Base-by-base conservation (phyloP, 768 basidiomycete species). In the Auriculariales sp. region DNA sequence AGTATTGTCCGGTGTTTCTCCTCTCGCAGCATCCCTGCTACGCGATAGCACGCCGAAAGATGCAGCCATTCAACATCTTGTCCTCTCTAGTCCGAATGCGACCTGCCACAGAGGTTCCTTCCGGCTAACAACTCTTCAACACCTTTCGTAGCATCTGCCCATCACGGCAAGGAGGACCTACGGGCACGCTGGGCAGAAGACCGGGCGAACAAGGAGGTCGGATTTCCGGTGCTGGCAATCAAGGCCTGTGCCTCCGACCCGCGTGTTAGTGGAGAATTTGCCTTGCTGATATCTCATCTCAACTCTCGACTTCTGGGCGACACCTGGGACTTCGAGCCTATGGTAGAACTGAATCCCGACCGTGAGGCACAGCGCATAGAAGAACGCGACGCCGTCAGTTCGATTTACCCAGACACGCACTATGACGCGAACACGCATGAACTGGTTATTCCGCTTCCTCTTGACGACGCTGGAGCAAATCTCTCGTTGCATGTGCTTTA, bases 81-180 rank as follows among this genome's bases (percentile, higher is more conserved):
- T 94, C 39, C 70, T 94, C 19, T 77, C 87, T 56, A 60, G 86
- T 4, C 84, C 91, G 92, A 97, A 66, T 82, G 86, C 51, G 91
- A 94, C 56, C 72, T 95, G 3, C 93, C 93, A 0, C 59, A 69
- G 46, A 73, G 75, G 25, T 88, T 89, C 61, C 63, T 85, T 14
- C 77, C 82, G 3, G 60, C 69, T 9, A 62, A 63, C n/a, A 81
- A 79, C 56, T 77, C 82, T 2, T 84, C 82, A 0, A 73, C 77
- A 55, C 67, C 84, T 1, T 85, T 88, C 60, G 64, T 88, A 52
- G 77, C 76, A 12, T 74, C 79, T 3, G 68, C 71, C 3, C 79
- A 85, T 61, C 68, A 77, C 17, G 81, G 83, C 0, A 63, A 66
- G 3, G 75, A 77, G 42, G 71, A 78, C 54, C 62, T 92, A 36